Percentiles rank a stretch among this genome's conserved stretches.
These are phyloP conservation scores for Fusarium sp. DNA, from an alignment of 2,329 filamentous ascomycete species.

Conservation along the genomic window DNA sequence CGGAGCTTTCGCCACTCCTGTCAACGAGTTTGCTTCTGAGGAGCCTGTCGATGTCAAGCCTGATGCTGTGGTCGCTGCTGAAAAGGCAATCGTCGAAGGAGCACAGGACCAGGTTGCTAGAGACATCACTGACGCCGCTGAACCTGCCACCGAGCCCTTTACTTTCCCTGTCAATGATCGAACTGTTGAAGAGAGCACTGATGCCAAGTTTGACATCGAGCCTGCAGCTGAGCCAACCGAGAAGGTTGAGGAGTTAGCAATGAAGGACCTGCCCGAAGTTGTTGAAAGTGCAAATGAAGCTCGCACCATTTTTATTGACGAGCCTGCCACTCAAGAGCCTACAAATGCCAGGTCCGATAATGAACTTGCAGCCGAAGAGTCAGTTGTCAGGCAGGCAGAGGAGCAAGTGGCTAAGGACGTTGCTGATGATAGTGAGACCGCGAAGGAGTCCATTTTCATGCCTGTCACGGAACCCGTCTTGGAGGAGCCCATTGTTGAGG, in stretches of 20 bases:
- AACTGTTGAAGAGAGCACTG: neutral
- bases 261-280: neutral
- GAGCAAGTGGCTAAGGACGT: neutral
- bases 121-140: neutral
- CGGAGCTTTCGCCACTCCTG: neutral
- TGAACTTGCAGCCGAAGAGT: neutral
- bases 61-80: neutral
- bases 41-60: neutral
- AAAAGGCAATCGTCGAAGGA: neutral
- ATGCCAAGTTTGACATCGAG: neutral
- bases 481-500: neutral
- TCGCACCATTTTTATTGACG: neutral
- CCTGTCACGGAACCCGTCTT: neutral
- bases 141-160: neutral
- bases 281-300: neutral
- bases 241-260: neutral
- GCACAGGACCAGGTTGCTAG: neutral
- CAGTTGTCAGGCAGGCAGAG: neutral
- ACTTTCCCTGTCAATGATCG: neutral
- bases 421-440: neutral
- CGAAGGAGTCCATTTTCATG: neutral
- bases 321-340: neutral
- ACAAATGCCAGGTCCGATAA: neutral
- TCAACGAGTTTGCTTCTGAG: conserved; percentile 5
- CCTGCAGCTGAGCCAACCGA: neutral